Evolutionary conservation across 805 yeast genomes (phyloP), one percentile per base, ranked within the genome.

Genomic region (Peterozyma toletana): DNA sequence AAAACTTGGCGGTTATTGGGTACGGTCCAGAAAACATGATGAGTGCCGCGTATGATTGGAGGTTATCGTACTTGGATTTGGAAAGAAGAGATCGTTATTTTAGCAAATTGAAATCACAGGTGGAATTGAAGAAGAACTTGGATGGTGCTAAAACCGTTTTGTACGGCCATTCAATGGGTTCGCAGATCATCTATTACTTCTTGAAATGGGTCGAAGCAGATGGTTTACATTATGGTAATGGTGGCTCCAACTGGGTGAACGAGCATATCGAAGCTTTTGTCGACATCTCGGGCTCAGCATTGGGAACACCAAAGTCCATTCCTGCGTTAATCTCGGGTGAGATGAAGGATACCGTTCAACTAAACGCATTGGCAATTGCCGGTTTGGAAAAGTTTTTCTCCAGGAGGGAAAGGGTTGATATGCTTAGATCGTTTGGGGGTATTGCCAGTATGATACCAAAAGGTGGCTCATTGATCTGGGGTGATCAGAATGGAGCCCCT

Each of bases 41-140:
- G 30, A 82, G 90, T 43, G 99, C 98, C 1, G 75, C 96, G 1
- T 93, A 93, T 61, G 99, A 93, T 61, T 93, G 99, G 99, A 77
- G 99, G 57, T 72, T 93, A 52, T 83, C 95, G 0, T 93, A 87
- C 59, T 64, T 86, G 41, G 98, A 93, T 59, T 66, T 93, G 43
- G 99, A 93, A 59, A 71, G 72, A 44, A 73, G 99, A 46, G 99
- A 93, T 57, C 80, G 79, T 2, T 93, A 87, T 64, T 93, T 93
- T 57, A 66, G 88, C 11, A 81, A 79, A 53, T 68, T 93, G 48
- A 87, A 89, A 64, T 53, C 66, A 17, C 81, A 78, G 53, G 80
- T 91, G 43, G 99, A 93, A 62, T 50, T 77, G 17, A 70, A 70
- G 47, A 67, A 72, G 48, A 55, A 60, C 13, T 52, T 68, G 15